Evolutionary conservation across 2,329 filamentous ascomycete genomes (phyloP), one percentile per base, ranked within the genome.

Genomic region (Colletotrichum sojae): DNA sequence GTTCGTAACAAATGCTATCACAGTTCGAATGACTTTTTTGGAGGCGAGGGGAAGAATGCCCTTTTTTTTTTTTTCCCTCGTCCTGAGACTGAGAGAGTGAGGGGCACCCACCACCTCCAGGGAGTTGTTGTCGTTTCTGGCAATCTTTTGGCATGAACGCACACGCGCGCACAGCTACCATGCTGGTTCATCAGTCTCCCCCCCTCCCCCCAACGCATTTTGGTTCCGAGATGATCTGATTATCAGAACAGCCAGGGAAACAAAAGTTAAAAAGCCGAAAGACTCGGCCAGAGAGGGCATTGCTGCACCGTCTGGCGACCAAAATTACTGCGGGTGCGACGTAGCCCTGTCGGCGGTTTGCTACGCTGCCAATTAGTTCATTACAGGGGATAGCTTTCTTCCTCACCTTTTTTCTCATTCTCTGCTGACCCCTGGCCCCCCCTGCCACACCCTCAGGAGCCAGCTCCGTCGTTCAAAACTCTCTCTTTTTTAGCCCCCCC

Each of bases 401-500:
- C 8, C 31, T 25, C 22, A 25, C 31, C 8, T 36, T 36, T 36
- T 10, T 36, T 52, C 49, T 25, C 3, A 25, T 25, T 25, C 22
- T 25, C 22, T 25, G 1, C 22, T 25, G 22, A 25, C 22, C 22
- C 22, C 22, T 25, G 22, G 27, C 31, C 49, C 20, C 27, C 27
- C 49, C 49, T 31, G 22, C n/a, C 40, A 45, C 25, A 20, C 55
- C 55, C 22, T 59, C 36, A 67, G 58, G 63, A 54, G 51, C 51
- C 60, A 63, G 60, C 51, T 63, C 40, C 40, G 40, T 43, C 31
- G 10, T 43, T n/a, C 13, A 43, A 43, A 10, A 43, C 49, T 31
- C 25, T 36, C 6, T 53, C 9, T 53, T 53, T 53, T 31, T 58
- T 31, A 9, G 15, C n/a, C 22, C 40, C 20, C 16, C 40, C 55